Percentiles rank a stretch among this genome's conserved stretches.
Conservation (phyloP, 2,329 filamentous ascomycete genomes). For the Colletotrichum sp. region DNA sequence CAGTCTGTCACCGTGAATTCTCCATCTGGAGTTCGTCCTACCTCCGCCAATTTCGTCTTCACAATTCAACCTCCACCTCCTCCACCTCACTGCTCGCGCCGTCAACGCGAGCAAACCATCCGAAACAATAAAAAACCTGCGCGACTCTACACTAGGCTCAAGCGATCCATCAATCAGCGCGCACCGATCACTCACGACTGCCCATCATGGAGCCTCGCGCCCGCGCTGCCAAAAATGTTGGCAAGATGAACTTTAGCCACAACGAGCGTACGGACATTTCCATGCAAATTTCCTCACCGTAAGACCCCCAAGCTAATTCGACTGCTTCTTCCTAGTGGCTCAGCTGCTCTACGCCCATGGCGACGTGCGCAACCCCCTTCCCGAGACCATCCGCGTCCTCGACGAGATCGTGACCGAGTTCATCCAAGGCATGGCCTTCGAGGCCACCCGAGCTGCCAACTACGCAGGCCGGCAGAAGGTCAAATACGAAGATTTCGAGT, state of each 20-base stretch:
- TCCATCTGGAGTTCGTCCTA: neutral
- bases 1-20: conserved; percentile 1
- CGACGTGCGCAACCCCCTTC: conserved; percentile 78
- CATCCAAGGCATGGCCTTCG: conserved; percentile 91
- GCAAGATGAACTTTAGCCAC: conserved; percentile 79
- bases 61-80: neutral
- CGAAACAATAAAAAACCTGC: neutral
- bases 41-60: neutral
- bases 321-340: conserved; percentile 56
- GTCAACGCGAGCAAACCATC: no score
- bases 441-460: conserved; percentile 83
- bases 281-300: neutral
- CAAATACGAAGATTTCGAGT: conserved; percentile 98
- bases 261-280: conserved; percentile 65
- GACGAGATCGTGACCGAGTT: conserved; percentile 98
- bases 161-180: neutral
- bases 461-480: conserved; percentile 93
- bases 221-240: conserved; percentile 79
- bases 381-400: conserved; percentile 83
- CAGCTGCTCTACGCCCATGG: conserved; percentile 82
- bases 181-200: neutral
- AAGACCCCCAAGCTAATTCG: neutral
- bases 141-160: neutral
- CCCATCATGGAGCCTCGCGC: conserved; percentile 76
- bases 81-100: neutral